These are phyloP conservation scores for Aureobasidium leucospermi DNA, from an alignment of 2,329 filamentous ascomycete species.

Conservation along the genomic window DNA sequence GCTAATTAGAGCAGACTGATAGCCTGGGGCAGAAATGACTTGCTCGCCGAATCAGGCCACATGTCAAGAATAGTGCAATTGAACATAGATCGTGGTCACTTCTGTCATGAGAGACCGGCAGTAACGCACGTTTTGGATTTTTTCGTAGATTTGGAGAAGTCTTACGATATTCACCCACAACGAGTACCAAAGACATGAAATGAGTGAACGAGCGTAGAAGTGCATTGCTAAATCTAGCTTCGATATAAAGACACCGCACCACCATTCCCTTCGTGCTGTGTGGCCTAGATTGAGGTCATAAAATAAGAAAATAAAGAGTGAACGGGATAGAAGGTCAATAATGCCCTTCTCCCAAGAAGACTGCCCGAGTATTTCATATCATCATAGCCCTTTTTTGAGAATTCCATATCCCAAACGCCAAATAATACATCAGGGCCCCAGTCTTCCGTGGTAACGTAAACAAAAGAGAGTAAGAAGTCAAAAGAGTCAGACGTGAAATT, in stretches of 20 bases:
- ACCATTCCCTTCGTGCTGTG: constrained; percentile 7
- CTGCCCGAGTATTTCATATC: constrained; percentile 13
- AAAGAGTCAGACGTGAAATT: constrained; percentile 4
- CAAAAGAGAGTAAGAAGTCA: constrained; percentile 14
- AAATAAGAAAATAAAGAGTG: constrained; percentile 12
- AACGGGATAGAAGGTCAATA: constrained; percentile 2
- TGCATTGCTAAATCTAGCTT: constrained; percentile 8
- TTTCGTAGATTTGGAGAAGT: no score
- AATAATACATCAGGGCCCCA: constrained; percentile 10
- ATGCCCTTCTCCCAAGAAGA: constrained; percentile 13
- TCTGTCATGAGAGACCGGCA: no score
- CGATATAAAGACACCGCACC: not conserved
- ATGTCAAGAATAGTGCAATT: not conserved
- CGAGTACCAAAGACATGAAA: no score
- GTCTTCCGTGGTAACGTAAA: constrained; percentile 13
- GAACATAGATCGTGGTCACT: no score
- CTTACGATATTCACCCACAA: no score
- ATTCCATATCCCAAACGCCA: constrained; percentile 13
- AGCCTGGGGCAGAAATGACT: constrained; percentile 2
- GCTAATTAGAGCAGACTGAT: not conserved
- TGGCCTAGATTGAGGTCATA: constrained; percentile 8
- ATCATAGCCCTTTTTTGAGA: constrained; percentile 9
- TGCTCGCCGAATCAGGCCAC: not conserved
- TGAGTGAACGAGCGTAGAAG: not conserved
- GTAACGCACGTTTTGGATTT: no score